These are phyloP conservation scores for Macrolepiota albuminosa DNA, from an alignment of 768 basidiomycete genomes.

Conservation along the genomic window DNA sequence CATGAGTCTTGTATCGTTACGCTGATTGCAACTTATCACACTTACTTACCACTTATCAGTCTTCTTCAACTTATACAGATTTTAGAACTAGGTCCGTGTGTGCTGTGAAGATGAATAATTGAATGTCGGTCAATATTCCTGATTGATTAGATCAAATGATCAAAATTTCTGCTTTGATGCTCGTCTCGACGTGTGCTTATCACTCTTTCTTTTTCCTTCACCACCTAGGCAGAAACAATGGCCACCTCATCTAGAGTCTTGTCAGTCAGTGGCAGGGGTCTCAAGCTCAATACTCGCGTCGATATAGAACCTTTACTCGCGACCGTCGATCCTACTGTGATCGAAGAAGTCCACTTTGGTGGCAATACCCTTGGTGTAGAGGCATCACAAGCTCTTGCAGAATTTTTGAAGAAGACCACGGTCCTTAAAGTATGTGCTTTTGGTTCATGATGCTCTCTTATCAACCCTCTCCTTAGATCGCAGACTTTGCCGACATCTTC, in stretches of 20 bases:
- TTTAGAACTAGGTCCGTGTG: too few relatives aligned
- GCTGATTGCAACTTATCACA: neutral
- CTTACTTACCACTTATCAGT: too few relatives aligned
- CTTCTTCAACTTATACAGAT: too few relatives aligned
- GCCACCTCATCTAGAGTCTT: conserved; percentile 30
- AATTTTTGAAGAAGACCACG: conserved; percentile 65
- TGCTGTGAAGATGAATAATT: too few relatives aligned
- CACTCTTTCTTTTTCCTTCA: neutral
- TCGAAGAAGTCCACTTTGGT: conserved; percentile 89
- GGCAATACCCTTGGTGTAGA: conserved; percentile 94
- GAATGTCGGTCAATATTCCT: neutral
- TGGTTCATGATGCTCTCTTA: neutral
- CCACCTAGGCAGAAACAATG: conserved; percentile 14
- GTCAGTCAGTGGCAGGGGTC: conserved; percentile 54
- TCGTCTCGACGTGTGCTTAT: neutral
- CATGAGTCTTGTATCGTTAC: neutral
- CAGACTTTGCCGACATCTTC: conserved; percentile 97
- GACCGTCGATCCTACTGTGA: conserved; percentile 53
- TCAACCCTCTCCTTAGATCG: conserved; percentile 50
- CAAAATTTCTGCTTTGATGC: neutral
- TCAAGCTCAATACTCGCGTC: conserved; percentile 73
- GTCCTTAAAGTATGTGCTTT: conserved; percentile 56
- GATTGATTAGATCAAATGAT: conserved; percentile 2
- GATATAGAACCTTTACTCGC: conserved; percentile 74
- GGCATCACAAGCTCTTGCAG: conserved; percentile 80